Evolutionary conservation across 176 grass and related monocot genomes (phyloP).

Genomic region (Elaeis guineensis): DNA sequence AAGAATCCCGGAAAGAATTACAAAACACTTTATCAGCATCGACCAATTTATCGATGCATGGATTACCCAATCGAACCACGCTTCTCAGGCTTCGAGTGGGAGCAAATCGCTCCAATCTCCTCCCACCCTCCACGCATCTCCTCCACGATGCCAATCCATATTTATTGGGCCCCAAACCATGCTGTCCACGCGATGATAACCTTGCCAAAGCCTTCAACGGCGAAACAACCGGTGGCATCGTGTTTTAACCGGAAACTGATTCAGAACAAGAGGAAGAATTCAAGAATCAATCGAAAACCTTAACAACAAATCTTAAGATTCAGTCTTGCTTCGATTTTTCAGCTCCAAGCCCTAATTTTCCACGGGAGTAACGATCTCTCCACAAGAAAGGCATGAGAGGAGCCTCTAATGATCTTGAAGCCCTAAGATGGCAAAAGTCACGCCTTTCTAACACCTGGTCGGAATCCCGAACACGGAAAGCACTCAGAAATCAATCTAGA

Average conservation of each 20-base stretch:
- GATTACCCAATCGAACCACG: slow-evolving; percentile 22
- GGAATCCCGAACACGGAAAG: too few relatives aligned
- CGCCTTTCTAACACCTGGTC: too few relatives aligned
- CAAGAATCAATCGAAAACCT: too few relatives aligned
- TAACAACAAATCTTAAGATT: too few relatives aligned
- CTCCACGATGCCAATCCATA: slow-evolving; percentile 30
- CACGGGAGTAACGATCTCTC: too few relatives aligned
- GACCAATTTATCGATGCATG: slow-evolving; percentile 20
- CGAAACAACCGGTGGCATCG: slow-evolving; percentile 45
- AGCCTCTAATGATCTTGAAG: too few relatives aligned
- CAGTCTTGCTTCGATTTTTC: too few relatives aligned
- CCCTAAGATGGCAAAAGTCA: too few relatives aligned
- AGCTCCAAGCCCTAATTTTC: too few relatives aligned
- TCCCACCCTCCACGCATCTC: slow-evolving; percentile 16
- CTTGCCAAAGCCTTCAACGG: slow-evolving; percentile 25
- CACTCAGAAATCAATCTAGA: too few relatives aligned
- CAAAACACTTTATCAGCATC: background rate
- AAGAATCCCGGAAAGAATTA: slow-evolving; percentile 14
- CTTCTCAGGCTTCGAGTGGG: slow-evolving; percentile 48
- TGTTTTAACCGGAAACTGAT: background rate
- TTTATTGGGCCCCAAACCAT: slow-evolving; percentile 33
- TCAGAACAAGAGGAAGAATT: too few relatives aligned
- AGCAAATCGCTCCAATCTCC: slow-evolving; percentile 30
- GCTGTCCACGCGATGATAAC: slow-evolving; percentile 16
- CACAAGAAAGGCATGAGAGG: too few relatives aligned